Percentiles rank a stretch among this genome's conserved stretches.
Conservation (phyloP, 345 rosid genomes). For the Euphorbia pulcherrima region DNA sequence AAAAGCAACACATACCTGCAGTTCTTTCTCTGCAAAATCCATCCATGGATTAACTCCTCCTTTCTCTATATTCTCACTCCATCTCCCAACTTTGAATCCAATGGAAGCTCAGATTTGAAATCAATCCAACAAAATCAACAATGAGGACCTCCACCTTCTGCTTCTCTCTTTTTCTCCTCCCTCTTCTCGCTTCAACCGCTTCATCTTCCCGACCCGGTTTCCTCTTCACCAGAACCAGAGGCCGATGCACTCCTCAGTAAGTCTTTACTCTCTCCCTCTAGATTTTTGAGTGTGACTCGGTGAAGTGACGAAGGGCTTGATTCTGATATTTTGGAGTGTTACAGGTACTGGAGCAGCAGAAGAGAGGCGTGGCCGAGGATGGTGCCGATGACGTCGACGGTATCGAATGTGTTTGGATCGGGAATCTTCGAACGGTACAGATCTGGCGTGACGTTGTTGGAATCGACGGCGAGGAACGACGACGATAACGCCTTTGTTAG, state of each 20-base stretch:
- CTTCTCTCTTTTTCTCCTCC: not conserved
- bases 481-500: slow-evolving; percentile 46
- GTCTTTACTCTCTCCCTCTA: not conserved
- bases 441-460: slow-evolving; percentile 62
- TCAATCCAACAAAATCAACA: no score
- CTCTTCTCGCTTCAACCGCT: not conserved
- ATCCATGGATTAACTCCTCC: not conserved
- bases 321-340: not conserved
- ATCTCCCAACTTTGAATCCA: not conserved
- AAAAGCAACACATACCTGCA: no score
- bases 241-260: slow-evolving; percentile 83
- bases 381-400: slow-evolving; percentile 74
- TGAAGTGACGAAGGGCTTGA: no score
- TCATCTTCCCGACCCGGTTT: slow-evolving; percentile 39
- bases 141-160: not conserved
- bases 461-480: slow-evolving; percentile 55
- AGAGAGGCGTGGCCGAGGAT: slow-evolving; percentile 84
- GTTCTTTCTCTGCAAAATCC: not conserved
- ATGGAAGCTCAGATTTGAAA: not conserved
- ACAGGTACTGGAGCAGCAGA: slow-evolving; percentile 83
- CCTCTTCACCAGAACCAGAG: slow-evolving; percentile 60
- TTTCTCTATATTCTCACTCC: not conserved
- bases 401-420: slow-evolving; percentile 70
- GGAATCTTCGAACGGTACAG: slow-evolving; percentile 62
- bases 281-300: not conserved